Conservation (phyloP, 495 filamentous ascomycete genomes). For the Aspergillus coremiiformis region DNA sequence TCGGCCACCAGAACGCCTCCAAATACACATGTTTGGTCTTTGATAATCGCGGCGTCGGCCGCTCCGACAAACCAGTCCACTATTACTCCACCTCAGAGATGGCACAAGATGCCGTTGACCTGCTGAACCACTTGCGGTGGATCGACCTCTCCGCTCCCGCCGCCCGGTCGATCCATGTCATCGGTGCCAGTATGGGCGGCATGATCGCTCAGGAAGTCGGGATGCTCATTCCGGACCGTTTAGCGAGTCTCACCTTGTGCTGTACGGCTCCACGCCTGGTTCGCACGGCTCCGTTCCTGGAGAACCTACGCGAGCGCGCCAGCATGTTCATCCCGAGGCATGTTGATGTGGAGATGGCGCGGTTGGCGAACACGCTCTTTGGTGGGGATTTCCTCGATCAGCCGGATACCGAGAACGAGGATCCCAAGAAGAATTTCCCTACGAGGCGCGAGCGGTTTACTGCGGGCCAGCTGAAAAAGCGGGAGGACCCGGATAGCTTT, state of each 20-base stretch:
- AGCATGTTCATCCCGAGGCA: slow-evolving; percentile 57
- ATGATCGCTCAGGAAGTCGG: slow-evolving; percentile 86
- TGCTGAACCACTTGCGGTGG: slow-evolving; percentile 54
- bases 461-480: slow-evolving; percentile 66
- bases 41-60: slow-evolving; percentile 68
- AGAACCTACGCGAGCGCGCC: slow-evolving; percentile 62
- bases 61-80: slow-evolving; percentile 62
- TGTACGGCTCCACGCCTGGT: slow-evolving; percentile 67
- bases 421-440: slow-evolving; percentile 46
- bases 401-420: slow-evolving; percentile 51
- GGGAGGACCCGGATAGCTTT: slow-evolving; percentile 46
- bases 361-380: slow-evolving; percentile 54
- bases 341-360: slow-evolving; percentile 48
- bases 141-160: slow-evolving; percentile 54
- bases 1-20: slow-evolving; percentile 56
- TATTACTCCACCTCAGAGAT: slow-evolving; percentile 43
- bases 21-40: slow-evolving; percentile 65
- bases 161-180: slow-evolving; percentile 53
- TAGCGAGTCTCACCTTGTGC: slow-evolving; percentile 56
- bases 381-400: slow-evolving; percentile 48
- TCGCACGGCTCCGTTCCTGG: slow-evolving; percentile 50
- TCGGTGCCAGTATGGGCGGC: slow-evolving; percentile 72
- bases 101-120: slow-evolving; percentile 52
- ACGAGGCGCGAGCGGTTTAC: slow-evolving; percentile 74
- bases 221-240: slow-evolving; percentile 50